A percentile compares a stretch with the other conserved stretches of the same genome.
Conservation (phyloP, 495 filamentous ascomycete species). For the Cercophora samala region DNA sequence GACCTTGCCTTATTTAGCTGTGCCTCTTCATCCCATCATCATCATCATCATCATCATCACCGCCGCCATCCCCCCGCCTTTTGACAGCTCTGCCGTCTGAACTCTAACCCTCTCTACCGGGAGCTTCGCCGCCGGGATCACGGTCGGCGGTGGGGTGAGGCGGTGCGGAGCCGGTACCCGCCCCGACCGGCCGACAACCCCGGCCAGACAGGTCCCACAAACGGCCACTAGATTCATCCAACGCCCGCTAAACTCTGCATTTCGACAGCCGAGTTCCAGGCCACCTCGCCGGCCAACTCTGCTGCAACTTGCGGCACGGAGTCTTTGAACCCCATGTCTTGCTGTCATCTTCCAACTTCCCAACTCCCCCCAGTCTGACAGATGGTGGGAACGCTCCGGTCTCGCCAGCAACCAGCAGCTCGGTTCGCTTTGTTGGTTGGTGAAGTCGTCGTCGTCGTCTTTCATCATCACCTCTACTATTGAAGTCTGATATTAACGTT, state of each 20-base stretch:
- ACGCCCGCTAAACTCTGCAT: conserved; percentile 11
- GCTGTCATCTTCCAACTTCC: not conserved
- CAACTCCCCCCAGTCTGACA: not conserved
- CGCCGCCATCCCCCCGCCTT: not conserved
- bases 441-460: not conserved
- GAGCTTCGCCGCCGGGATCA: conserved; percentile 4
- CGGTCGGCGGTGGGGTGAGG: conserved; percentile 10
- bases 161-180: conserved; percentile 26
- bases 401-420: not conserved
- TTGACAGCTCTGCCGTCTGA: conserved; percentile 4
- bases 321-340: not conserved
- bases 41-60: not conserved
- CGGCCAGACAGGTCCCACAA: conserved; percentile 15
- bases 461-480: not conserved
- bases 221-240: conserved; percentile 15
- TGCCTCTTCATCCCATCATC: not conserved
- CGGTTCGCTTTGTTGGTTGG: too few relatives aligned
- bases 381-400: not conserved
- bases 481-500: not conserved
- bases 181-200: conserved; percentile 10
- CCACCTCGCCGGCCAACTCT: conserved; percentile 21
- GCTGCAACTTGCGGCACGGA: conserved; percentile 28
- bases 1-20: not conserved
- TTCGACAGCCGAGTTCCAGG: conserved; percentile 24
- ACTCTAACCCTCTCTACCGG: conserved; percentile 3